Percentiles rank a stretch among this genome's conserved stretches.
These are phyloP conservation scores for Mycothermus thermophilus DNA, from an alignment of 495 filamentous ascomycete species.

Conservation along the genomic window DNA sequence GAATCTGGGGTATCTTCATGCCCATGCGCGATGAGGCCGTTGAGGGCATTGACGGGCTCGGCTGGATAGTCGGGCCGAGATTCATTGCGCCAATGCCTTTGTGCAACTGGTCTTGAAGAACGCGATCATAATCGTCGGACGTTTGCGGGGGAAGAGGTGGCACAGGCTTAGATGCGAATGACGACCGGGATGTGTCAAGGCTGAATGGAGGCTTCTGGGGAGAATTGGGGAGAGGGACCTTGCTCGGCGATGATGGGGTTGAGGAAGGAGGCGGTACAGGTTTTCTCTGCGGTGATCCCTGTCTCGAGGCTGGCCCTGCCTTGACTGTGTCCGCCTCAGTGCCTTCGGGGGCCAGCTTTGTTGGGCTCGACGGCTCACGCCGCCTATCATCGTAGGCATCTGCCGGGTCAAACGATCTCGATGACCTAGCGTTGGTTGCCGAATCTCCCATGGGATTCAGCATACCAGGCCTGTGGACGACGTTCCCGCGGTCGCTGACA, in stretches of 20 bases:
- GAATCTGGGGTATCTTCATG: slow-evolving; percentile 39
- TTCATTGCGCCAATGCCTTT: slow-evolving; percentile 43
- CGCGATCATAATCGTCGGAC: slow-evolving; percentile 46
- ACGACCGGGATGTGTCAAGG: slow-evolving; percentile 32
- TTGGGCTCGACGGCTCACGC: slow-evolving; percentile 24
- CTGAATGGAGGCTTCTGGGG: slow-evolving; percentile 26
- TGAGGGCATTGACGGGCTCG: slow-evolving; percentile 9
- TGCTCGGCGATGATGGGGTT: slow-evolving; percentile 41
- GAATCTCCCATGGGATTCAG: slow-evolving; percentile 61
- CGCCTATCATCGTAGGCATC: slow-evolving; percentile 37
- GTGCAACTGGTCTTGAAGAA: slow-evolving; percentile 45
- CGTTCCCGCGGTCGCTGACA: slow-evolving; percentile 40
- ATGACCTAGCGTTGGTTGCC: slow-evolving; percentile 50
- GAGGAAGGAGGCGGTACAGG: slow-evolving; percentile 26
- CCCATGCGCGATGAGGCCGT: slow-evolving; percentile 19
- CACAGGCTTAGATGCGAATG: slow-evolving; percentile 24
- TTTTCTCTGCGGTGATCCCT: slow-evolving; percentile 46
- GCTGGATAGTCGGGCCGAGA: slow-evolving; percentile 16
- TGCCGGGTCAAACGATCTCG: slow-evolving; percentile 30
- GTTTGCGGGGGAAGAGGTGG: slow-evolving; percentile 12
- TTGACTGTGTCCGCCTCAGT: slow-evolving; percentile 38
- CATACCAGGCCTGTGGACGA: slow-evolving; percentile 31
- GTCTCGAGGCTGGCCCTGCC: slow-evolving; percentile 23
- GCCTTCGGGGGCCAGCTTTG: slow-evolving; percentile 26
- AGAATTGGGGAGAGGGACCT: slow-evolving; percentile 48